These are phyloP conservation scores for Penicillium cinerascens DNA, from an alignment of 495 filamentous ascomycete species.

Conservation along the genomic window DNA sequence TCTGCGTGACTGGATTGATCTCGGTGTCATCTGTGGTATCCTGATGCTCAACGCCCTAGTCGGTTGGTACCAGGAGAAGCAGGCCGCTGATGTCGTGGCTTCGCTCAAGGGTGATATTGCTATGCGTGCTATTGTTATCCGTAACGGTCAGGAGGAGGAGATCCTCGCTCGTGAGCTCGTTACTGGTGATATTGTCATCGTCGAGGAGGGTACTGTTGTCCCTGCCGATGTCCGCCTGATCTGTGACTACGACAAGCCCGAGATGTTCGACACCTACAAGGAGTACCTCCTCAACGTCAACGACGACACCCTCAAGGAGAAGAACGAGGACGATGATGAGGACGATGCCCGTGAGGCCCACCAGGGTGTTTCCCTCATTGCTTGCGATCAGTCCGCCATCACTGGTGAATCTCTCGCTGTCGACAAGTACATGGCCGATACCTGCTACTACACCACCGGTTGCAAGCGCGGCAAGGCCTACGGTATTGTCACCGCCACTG, in stretches of 20 bases:
- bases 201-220: slow-evolving; percentile 74
- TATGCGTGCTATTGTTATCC: slow-evolving; percentile 69
- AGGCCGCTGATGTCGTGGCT: slow-evolving; percentile 79
- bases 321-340: slow-evolving; percentile 50
- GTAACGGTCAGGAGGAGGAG: slow-evolving; percentile 66
- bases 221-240: slow-evolving; percentile 74
- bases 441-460: slow-evolving; percentile 71
- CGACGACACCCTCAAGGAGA: slow-evolving; percentile 61
- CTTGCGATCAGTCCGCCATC: slow-evolving; percentile 71
- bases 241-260: slow-evolving; percentile 68
- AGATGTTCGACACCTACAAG: slow-evolving; percentile 69
- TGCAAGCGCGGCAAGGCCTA: slow-evolving; percentile 77
- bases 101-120: slow-evolving; percentile 80
- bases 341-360: slow-evolving; percentile 55
- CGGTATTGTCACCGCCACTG: slow-evolving; percentile 60
- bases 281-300: slow-evolving; percentile 56
- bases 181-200: slow-evolving; percentile 74
- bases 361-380: slow-evolving; percentile 60
- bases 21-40: slow-evolving; percentile 83
- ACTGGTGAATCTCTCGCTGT: slow-evolving; percentile 75
- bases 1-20: slow-evolving; percentile 80
- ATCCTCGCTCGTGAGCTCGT: slow-evolving; percentile 79
- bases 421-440: slow-evolving; percentile 73
- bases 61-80: slow-evolving; percentile 86
- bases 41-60: slow-evolving; percentile 73